Evolutionary conservation across 2,329 filamentous ascomycete genomes (phyloP).

Genomic region (Cercospora janseana): DNA sequence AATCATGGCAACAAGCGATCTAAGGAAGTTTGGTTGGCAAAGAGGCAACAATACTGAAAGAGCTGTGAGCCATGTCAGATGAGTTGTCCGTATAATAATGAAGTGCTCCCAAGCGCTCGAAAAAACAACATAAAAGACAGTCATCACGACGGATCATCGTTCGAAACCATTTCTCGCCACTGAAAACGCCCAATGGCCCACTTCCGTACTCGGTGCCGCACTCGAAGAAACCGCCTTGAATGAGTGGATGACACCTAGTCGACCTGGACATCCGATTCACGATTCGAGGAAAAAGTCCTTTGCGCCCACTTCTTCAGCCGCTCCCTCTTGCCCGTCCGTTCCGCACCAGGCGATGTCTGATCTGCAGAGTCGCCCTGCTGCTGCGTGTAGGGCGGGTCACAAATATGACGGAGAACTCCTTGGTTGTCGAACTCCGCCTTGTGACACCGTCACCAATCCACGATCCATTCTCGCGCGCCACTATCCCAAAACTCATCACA

Average conservation of each 20-base stretch:
- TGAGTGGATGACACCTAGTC: not conserved
- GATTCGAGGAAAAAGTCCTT: conserved; percentile 1
- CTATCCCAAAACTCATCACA: conserved; percentile 80
- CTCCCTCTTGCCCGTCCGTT: not conserved
- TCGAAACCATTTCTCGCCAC: not conserved
- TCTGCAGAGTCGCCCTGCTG: not conserved
- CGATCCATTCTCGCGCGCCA: conserved; percentile 82
- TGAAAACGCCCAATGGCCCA: not conserved
- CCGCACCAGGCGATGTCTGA: not conserved
- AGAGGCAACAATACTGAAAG: too few relatives aligned
- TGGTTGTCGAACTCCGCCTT: conserved; percentile 6
- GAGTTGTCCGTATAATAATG: too few relatives aligned
- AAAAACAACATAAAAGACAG: too few relatives aligned
- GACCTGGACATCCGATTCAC: conserved; percentile 4
- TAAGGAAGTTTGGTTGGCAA: too few relatives aligned
- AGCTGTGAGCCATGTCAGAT: too few relatives aligned
- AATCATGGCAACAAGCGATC: too few relatives aligned
- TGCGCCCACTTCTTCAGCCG: conserved; percentile 11
- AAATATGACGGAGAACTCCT: conserved; percentile 1
- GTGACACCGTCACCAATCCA: conserved; percentile 29
- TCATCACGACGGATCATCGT: not conserved
- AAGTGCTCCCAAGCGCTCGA: too few relatives aligned
- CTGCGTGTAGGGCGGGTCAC: not conserved
- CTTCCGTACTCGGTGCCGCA: not conserved
- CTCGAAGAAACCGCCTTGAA: not conserved